These are phyloP conservation scores for Mycosphaerelloides madeirae DNA, from an alignment of 2,329 filamentous ascomycete species.

Conservation along the genomic window DNA sequence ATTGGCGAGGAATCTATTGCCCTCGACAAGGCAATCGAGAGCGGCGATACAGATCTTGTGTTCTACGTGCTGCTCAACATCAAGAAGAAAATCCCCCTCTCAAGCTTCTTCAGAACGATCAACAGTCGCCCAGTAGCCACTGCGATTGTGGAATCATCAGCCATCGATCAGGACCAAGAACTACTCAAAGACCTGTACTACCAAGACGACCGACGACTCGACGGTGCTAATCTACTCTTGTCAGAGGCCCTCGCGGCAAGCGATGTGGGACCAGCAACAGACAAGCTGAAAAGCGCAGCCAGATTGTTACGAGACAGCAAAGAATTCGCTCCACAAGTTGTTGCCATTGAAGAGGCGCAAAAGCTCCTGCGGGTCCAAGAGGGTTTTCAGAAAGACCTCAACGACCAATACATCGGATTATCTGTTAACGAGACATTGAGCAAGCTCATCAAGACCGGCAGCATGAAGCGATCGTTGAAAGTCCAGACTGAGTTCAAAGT, in stretches of 20 bases:
- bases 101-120: slow-evolving; percentile 87
- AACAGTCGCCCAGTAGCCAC: slow-evolving; percentile 80
- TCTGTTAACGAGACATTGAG: slow-evolving; percentile 90
- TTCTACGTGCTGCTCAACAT: slow-evolving; percentile 81
- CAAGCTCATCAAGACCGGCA: slow-evolving; percentile 75
- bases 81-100: slow-evolving; percentile 83
- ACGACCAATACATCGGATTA: slow-evolving; percentile 64
- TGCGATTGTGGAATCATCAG: slow-evolving; percentile 81
- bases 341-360: slow-evolving; percentile 72
- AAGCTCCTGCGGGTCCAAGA: slow-evolving; percentile 82
- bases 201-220: slow-evolving; percentile 85
- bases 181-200: slow-evolving; percentile 95
- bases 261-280: slow-evolving; percentile 63
- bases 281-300: slow-evolving; percentile 82
- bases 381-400: slow-evolving; percentile 76
- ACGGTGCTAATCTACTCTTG: slow-evolving; percentile 82
- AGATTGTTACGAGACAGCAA: slow-evolving; percentile 81
- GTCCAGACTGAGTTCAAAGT: slow-evolving; percentile 90
- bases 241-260: slow-evolving; percentile 74
- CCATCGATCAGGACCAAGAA: slow-evolving; percentile 70
- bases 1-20: slow-evolving; percentile 97
- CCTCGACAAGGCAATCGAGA: slow-evolving; percentile 93
- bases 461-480: slow-evolving; percentile 79
- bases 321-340: slow-evolving; percentile 69
- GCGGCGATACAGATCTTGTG: slow-evolving; percentile 89